Base-by-base conservation (phyloP, 345 rosid genomes). In the Corchorus olitorius region DNA sequence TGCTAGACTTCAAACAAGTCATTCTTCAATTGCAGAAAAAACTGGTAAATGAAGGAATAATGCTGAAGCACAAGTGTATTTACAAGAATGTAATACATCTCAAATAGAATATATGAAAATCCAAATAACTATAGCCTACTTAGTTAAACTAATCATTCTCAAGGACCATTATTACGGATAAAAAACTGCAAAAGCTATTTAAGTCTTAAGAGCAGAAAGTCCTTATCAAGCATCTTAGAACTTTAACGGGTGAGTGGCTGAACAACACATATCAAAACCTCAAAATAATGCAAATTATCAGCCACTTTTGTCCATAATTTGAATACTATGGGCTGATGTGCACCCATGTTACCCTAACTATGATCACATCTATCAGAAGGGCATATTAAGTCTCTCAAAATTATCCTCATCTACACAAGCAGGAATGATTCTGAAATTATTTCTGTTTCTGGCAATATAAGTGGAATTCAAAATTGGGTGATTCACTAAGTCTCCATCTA, bases 131-230 rank as follows among this genome's bases (percentile, higher is more conserved):
- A 50, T 27, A 15, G 20, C n/a, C 55, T 33, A 53, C 11, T 15
- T 70, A n/a, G 50, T 33, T 27, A 39, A 55, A 72, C 22, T 52
- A 39, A 35, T 35, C 49, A 37, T n/a, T 37, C 75, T 72, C 50
- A 35, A 14, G 41, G 48, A 22, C 20, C 7, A 52, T 50, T 33
- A 49, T 70, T 33, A 3, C 2, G 10, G 2, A 34, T 6, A 20
- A 63, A 63, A 34, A 62, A 62, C 11, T 16, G 48, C 12, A 16
- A 35, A 60, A 17, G 35, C 34, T 22, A 27, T 9, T 59, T 27
- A 15, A 3, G 6, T 45, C 48, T 9, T 1, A 45, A 45, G 48
- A 45, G 48, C 10, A 1, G 48, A 63, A 37, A 34, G 46, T 35
- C 5, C 3, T 19, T 34, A 62, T 62, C 66, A 62, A 35, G 4